Percentiles rank a stretch among this genome's conserved stretches.
These are phyloP conservation scores for Byssoonygena ceratinophila DNA, from an alignment of 2,329 filamentous ascomycete genomes.

Conservation along the genomic window DNA sequence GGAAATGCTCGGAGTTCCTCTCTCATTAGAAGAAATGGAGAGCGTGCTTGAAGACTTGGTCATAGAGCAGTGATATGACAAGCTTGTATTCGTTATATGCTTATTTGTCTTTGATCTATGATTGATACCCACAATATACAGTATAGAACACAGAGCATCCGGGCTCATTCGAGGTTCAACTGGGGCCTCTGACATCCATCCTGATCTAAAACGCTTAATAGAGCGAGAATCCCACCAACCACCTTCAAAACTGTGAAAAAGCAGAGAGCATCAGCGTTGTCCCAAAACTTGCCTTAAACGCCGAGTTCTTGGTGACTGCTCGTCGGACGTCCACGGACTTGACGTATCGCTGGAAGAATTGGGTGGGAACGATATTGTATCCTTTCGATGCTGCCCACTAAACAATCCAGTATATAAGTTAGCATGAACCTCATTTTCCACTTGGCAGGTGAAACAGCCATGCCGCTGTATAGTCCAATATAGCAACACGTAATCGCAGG, in stretches of 20 bases:
- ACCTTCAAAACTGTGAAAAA: constrained; percentile 33
- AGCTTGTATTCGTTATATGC: neutral
- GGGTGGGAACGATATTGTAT: constrained; percentile 36
- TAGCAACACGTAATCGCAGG: too few relatives aligned
- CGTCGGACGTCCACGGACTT: constrained; percentile 33
- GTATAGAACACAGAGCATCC: neutral
- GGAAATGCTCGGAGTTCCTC: constrained; percentile 74
- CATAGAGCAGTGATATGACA: constrained; percentile 22
- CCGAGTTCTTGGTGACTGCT: constrained; percentile 31
- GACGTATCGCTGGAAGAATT: constrained; percentile 33
- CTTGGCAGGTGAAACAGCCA: neutral
- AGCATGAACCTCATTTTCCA: neutral
- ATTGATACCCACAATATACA: constrained; percentile 4
- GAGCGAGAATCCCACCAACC: neutral
- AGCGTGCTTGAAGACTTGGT: constrained; percentile 69
- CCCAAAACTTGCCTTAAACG: constrained; percentile 40
- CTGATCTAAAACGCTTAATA: neutral
- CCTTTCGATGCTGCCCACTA: constrained; percentile 40
- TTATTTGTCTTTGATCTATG: neutral
- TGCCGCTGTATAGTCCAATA: too few relatives aligned
- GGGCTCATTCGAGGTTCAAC: neutral
- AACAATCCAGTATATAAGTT: neutral
- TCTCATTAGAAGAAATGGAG: constrained; percentile 80
- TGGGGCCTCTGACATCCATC: too few relatives aligned
- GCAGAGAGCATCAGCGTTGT: constrained; percentile 37